phyloP scores from a whole-genome alignment of 306 rosid species.

The Trifolium fragiferum region DNA sequence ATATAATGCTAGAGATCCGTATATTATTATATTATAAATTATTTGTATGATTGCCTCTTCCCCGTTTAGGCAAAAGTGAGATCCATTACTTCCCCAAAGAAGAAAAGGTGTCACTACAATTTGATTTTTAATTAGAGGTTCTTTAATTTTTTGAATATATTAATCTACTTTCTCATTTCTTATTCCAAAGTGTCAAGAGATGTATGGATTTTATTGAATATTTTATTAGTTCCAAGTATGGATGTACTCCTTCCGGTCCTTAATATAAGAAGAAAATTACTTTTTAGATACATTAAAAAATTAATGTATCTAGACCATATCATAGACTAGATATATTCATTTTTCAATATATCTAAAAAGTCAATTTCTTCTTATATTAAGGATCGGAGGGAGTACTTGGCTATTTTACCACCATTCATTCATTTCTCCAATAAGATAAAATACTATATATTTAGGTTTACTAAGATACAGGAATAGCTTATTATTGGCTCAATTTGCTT shows the following conservation, averaged over 20 bases:
- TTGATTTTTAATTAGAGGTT: constrained; percentile 5
- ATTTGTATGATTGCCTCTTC: constrained; percentile 9
- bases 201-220: constrained; percentile 8
- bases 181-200: constrained; percentile 17
- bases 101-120: constrained; percentile 34
- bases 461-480: not conserved
- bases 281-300: too few species aligned
- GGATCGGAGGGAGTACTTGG: too few species aligned
- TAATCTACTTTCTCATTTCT: constrained; percentile 36
- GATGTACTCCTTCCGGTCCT: too few species aligned
- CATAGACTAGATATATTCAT: too few species aligned
- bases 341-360: too few species aligned
- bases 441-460: not conserved
- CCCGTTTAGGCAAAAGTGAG: constrained; percentile 41
- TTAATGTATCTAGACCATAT: too few species aligned
- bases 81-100: constrained; percentile 52
- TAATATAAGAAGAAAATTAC: too few species aligned
- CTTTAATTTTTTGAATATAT: constrained; percentile 16
- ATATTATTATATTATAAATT: constrained; percentile 24
- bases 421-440: constrained; percentile 11
- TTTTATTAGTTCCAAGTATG: constrained; percentile 27
- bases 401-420: constrained; percentile 34
- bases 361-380: too few species aligned
- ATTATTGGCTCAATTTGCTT: not conserved
- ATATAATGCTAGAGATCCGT: constrained; percentile 22